Evolutionary conservation across 176 grass and related monocot species (phyloP).

Genomic region (Alloteropsis semialata): DNA sequence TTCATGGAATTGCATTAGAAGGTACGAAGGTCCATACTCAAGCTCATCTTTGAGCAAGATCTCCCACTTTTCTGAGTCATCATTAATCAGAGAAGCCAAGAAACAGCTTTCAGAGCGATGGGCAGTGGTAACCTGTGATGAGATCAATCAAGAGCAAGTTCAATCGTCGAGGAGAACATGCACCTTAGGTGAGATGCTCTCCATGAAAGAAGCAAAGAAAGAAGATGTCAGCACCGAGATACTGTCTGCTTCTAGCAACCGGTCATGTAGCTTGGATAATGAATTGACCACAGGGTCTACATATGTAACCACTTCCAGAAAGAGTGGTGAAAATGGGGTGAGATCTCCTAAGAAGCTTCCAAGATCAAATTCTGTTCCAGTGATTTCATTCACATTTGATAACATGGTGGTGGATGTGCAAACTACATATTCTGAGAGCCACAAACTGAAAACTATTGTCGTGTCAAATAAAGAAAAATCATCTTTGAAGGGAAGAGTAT

Average conservation of each 20-base stretch:
- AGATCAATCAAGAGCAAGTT: constrained; percentile 37
- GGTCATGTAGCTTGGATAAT: constrained; percentile 11
- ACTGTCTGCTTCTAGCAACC: constrained; percentile 3
- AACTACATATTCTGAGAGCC: constrained; percentile 38
- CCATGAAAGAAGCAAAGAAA: constrained; percentile 54
- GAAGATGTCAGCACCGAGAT: not conserved
- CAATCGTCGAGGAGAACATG: constrained; percentile 49
- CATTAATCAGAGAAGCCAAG: constrained; percentile 76
- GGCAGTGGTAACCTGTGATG: constrained; percentile 56
- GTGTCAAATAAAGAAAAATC: constrained; percentile 48
- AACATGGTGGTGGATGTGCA: constrained; percentile 33
- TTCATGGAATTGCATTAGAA: constrained; percentile 60
- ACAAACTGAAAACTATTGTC: constrained; percentile 28
- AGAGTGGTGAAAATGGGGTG: constrained; percentile 28
- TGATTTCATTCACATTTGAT: constrained; percentile 48
- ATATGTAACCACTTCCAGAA: constrained; percentile 31
- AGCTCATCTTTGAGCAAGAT: constrained; percentile 54
- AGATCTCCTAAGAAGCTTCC: constrained; percentile 43
- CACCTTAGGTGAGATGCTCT: constrained; percentile 89
- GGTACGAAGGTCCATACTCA: constrained; percentile 47
- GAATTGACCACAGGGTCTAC: constrained; percentile 22
- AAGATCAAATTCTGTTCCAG: constrained; percentile 45
- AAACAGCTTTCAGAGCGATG: constrained; percentile 81
- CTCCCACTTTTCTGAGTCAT: constrained; percentile 66
- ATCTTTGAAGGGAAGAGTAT: constrained; percentile 77